Conservation (phyloP, 1,139 yeast genomes). For the Pichia sp. region DNA sequence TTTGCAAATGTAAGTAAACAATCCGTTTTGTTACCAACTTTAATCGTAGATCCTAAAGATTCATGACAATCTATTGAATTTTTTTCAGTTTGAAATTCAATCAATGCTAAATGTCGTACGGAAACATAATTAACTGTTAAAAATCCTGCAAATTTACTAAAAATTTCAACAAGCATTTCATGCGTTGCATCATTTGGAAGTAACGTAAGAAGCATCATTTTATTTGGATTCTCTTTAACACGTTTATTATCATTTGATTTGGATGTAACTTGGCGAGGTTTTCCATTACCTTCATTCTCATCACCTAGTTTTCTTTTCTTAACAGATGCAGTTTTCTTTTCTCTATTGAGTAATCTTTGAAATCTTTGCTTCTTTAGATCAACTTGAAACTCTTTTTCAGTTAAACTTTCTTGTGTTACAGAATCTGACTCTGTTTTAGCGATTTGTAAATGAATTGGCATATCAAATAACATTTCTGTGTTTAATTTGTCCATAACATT, state of each 20-base stretch:
- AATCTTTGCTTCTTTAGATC: constrained; percentile 25
- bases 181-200: constrained; percentile 44
- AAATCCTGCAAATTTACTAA: constrained; percentile 51
- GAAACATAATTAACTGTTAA: constrained; percentile 60
- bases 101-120: constrained; percentile 66
- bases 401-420: constrained; percentile 21
- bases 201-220: constrained; percentile 60
- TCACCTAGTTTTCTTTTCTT: constrained; percentile 13
- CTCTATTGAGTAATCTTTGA: constrained; percentile 20
- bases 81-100: constrained; percentile 61
- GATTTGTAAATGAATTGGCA: constrained; percentile 41
- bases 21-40: constrained; percentile 30
- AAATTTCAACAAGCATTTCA: constrained; percentile 39
- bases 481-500: constrained; percentile 37
- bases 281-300: constrained; percentile 2
- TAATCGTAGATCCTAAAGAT: constrained; percentile 31
- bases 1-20: constrained; percentile 47
- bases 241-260: constrained; percentile 3
- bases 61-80: constrained; percentile 43
- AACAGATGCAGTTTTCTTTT: background rate
- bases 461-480: constrained; percentile 45
- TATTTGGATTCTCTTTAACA: constrained; percentile 42
- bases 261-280: constrained; percentile 1
- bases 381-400: constrained; percentile 24
- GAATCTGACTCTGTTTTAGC: constrained; percentile 47